Conservation (phyloP, 2,329 filamentous ascomycete species). For the Cytospora schulzeri region DNA sequence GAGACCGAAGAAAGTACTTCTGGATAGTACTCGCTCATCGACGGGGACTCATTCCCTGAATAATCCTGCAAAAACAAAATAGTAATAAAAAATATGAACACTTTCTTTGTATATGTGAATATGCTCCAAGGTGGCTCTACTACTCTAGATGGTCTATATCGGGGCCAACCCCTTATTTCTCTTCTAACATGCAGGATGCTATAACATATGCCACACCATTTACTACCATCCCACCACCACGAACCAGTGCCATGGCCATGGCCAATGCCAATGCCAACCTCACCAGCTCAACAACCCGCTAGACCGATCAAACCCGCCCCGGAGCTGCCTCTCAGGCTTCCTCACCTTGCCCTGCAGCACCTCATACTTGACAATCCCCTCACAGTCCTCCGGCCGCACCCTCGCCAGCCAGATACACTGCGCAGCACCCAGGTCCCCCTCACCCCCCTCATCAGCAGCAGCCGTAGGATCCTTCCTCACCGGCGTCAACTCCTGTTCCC, state of each 20-base stretch:
- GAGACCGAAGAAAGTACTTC: neutral
- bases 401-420: conserved; percentile 94
- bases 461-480: conserved; percentile 31
- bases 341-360: conserved; percentile 92
- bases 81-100: neutral
- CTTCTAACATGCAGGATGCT: neutral
- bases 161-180: neutral
- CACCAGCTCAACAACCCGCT: conserved; percentile 87
- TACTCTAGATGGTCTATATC: neutral
- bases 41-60: too few relatives aligned
- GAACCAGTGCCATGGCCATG: too few relatives aligned
- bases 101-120: neutral
- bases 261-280: neutral
- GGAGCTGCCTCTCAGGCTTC: conserved; percentile 81
- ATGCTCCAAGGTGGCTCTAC: neutral
- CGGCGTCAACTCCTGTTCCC: conserved; percentile 34
- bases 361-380: conserved; percentile 88
- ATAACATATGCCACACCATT: neutral
- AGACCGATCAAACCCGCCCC: conserved; percentile 86
- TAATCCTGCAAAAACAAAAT: too few relatives aligned
- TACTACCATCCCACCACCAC: neutral
- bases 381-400: conserved; percentile 84
- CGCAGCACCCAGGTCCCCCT: conserved; percentile 61
- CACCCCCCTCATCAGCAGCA: conserved; percentile 36
- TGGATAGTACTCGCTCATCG: neutral